Base-by-base conservation (phyloP, 768 basidiomycete species). In the Mycena vitilis region DNA sequence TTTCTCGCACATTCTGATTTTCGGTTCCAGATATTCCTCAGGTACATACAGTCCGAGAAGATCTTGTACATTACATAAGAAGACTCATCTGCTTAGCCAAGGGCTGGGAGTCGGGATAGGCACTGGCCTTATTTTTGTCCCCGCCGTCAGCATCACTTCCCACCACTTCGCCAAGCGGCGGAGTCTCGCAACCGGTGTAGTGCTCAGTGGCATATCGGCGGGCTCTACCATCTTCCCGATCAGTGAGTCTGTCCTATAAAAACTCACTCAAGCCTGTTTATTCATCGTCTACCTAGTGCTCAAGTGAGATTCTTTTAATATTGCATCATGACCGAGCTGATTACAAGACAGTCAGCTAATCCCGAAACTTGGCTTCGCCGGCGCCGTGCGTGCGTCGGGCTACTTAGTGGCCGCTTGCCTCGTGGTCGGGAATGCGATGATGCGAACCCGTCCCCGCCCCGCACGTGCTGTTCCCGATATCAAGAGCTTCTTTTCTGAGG, bases 141-240 rank as follows among this genome's bases (percentile, higher is more conserved):
- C 85, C 7, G 76, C 82, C 1, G 65, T 85, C 12, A 79, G 80
- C 2, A 62, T 67, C 4, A 15, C 30, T n/a, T 52, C 60, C 38
- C 84, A 84, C 48, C 82, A 85, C 73, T 87, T 87, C 60, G 63
- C 74, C n/a, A 76, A 74, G 55, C 76, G 78, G 12, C 77, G 84
- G 25, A 74, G 82, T 5, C 67, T 83, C 7, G 84, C 84, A 12
- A 83, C 84, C 71, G 84, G 86, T 13, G 74, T 88, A 54, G 79
- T 80, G 25, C 75, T 81, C 1, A 79, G 80, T 42, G 85, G 86
- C 42, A 76, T 57, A 34, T 70, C 68, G 2, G 54, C 59, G 2
- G 66, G 66, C 7, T 51, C 52, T 4, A 56, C 66, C 4, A 23
- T 67, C 7, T 61, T 67, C 36, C 66, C 60, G 1, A 67, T 67